Evolutionary conservation across 2,329 filamentous ascomycete genomes (phyloP), one percentile per base, ranked within the genome.

Genomic region (Arthrocladium fulminans): DNA sequence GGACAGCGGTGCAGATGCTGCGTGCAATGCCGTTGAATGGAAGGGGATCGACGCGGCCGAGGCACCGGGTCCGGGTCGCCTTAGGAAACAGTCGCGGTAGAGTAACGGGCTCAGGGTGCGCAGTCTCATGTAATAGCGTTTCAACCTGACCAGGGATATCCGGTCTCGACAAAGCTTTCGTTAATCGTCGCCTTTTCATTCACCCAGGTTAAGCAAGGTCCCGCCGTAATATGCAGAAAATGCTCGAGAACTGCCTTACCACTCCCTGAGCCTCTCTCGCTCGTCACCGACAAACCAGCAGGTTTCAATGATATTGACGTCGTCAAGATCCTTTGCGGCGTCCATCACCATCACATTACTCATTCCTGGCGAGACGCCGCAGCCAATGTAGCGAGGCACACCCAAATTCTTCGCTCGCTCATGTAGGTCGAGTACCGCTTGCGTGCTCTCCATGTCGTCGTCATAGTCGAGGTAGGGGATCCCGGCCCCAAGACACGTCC

Each of bases 221-320:
- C 54, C 20, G 41, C 46, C 6, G 54, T 45, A n/a, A 56, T 56
- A 27, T 55, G 51, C 46, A 55, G 49, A 32, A 54, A 43, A 27
- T 55, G 51, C 38, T 55, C 51, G 9, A 55, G 44, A 19, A 55
- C 53, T 9, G 48, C 53, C 39, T 54, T 55, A 12, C 53, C 52
- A 13, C 41, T 37, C 3, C 38, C 20, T 6, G 45, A 38, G n/a
- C n/a, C n/a, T n/a, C n/a, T n/a, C n/a, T 6, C 49, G 45, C 32
- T 52, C 53, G 15, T 55, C 53, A 8, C 53, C 51, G 13, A 55
- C 53, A 10, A 49, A 20, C 53, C 53, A 55, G 38, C 45, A 53
- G 39, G 52, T 45, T 17, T 56, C 52, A 15, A 56, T 43, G 5
- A 45, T 35, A 15, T 56, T 47, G 6, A 56, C 52, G 3, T 41